These are phyloP conservation scores for Diplodia sapinea DNA, from an alignment of 2,329 filamentous ascomycete species.

Conservation along the genomic window DNA sequence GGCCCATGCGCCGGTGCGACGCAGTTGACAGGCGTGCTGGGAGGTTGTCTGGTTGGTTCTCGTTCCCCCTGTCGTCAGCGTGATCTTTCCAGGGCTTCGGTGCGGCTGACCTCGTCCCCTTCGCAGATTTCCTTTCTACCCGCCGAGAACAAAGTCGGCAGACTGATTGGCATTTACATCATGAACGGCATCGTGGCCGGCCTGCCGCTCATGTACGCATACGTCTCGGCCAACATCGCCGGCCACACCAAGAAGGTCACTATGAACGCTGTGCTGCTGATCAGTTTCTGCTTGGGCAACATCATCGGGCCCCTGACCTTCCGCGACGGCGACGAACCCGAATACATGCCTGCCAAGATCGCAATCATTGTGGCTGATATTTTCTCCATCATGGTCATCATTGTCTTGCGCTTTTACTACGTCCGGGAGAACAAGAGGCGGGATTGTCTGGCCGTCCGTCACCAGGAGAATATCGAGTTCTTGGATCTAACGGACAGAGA, in stretches of 20 bases:
- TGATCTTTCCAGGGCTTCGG: constrained; percentile 23
- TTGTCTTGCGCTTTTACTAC: constrained; percentile 36
- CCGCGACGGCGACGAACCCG: constrained; percentile 38
- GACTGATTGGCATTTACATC: constrained; percentile 37
- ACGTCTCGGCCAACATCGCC: constrained; percentile 36
- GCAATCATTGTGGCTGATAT: constrained; percentile 48
- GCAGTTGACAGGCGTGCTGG: constrained; percentile 28
- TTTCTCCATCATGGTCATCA: constrained; percentile 41
- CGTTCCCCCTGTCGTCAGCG: background rate
- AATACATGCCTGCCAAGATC: constrained; percentile 50
- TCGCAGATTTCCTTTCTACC: constrained; percentile 35
- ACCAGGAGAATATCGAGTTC: constrained; percentile 36
- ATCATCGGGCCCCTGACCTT: constrained; percentile 50
- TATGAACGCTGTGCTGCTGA: constrained; percentile 45
- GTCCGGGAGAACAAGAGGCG: constrained; percentile 42
- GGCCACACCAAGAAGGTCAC: constrained; percentile 49
- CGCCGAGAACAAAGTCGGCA: constrained; percentile 32
- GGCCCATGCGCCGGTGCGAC: constrained; percentile 36
- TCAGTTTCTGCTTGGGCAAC: constrained; percentile 51
- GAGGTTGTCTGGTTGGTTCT: constrained; percentile 23
- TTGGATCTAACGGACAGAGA: constrained; percentile 32
- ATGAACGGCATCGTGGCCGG: constrained; percentile 36
- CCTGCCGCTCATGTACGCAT: constrained; percentile 36
- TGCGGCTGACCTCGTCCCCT: constrained; percentile 24
- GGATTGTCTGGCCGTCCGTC: constrained; percentile 34